These are phyloP conservation scores for Phytophthora multivora DNA, from an alignment of 352 stramenopile genomes.

Conservation along the genomic window DNA sequence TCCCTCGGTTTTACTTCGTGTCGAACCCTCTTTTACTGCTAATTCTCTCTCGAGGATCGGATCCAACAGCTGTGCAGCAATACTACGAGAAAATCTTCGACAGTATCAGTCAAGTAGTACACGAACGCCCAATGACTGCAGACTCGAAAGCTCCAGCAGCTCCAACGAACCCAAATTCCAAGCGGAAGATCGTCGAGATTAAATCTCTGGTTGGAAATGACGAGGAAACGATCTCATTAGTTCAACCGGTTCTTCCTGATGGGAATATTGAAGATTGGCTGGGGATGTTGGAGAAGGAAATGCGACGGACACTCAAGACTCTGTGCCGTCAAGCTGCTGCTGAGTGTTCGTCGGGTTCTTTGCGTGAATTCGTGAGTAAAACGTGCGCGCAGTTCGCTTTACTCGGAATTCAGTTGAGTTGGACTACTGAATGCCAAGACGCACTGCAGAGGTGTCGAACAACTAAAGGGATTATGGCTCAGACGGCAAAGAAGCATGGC, in stretches of 20 bases:
- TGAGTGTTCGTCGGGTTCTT: constrained; percentile 49
- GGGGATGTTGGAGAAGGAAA: constrained; percentile 66
- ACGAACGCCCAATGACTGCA: constrained; percentile 42
- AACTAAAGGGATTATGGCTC: constrained; percentile 86
- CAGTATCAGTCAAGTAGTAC: constrained; percentile 75
- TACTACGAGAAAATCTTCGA: constrained; percentile 92
- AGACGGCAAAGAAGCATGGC: constrained; percentile 81
- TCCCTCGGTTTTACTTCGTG: constrained; percentile 93
- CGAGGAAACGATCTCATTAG: constrained; percentile 77
- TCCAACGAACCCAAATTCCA: constrained; percentile 31
- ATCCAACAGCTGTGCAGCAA: constrained; percentile 77
- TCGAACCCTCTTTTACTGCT: constrained; percentile 90
- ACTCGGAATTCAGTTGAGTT: constrained; percentile 78
- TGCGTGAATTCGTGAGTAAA: constrained; percentile 77
- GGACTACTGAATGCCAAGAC: constrained; percentile 76
- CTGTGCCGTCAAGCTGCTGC: constrained; percentile 65
- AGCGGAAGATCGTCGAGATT: constrained; percentile 73
- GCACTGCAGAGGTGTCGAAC: constrained; percentile 78
- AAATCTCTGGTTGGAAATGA: constrained; percentile 74
- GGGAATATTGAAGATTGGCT: constrained; percentile 90
- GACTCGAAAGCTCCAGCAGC: constrained; percentile 10
- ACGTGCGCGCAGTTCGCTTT: constrained; percentile 76
- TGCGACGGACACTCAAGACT: constrained; percentile 68
- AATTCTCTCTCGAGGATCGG: constrained; percentile 88
- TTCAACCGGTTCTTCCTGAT: constrained; percentile 55